phyloP scores from a whole-genome alignment of 495 filamentous ascomycete species.

The Lophiotrema nucula region DNA sequence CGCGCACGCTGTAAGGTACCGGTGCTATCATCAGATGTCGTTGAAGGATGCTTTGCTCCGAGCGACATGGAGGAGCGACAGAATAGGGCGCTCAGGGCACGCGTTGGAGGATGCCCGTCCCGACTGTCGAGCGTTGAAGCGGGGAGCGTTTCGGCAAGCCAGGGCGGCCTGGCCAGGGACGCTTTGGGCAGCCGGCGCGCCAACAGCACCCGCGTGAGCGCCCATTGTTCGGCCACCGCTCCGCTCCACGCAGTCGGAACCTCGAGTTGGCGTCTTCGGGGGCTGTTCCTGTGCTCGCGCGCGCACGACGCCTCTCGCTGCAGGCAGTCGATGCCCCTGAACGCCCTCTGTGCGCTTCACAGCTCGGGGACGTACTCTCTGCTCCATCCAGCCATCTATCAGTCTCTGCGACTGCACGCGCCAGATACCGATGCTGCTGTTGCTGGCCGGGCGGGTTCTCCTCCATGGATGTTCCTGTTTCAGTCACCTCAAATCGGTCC shows the following conservation, averaged over 20 bases:
- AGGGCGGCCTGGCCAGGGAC: not conserved
- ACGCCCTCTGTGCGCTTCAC: too few relatives aligned
- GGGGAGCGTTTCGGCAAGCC: conserved; percentile 19
- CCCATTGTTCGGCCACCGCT: not conserved
- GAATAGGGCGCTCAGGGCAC: not conserved
- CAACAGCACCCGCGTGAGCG: not conserved
- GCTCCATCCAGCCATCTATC: too few relatives aligned
- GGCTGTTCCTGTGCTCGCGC: not conserved
- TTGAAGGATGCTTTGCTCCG: not conserved
- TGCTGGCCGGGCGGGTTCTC: too few relatives aligned
- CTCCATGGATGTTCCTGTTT: not conserved
- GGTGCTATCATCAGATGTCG: too few relatives aligned
- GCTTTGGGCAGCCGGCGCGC: not conserved
- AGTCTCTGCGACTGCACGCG: too few relatives aligned
- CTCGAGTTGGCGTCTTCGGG: not conserved
- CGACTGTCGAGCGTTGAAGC: conserved; percentile 1
- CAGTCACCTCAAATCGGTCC: not conserved
- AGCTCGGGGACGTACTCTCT: too few relatives aligned
- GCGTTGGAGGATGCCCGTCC: not conserved
- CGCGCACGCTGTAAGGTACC: too few relatives aligned
- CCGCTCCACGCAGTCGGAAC: not conserved
- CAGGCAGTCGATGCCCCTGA: too few relatives aligned
- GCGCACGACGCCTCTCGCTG: too few relatives aligned
- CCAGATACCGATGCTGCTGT: too few relatives aligned
- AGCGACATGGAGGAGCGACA: too few relatives aligned